These are phyloP conservation scores for Curvularia verruculosa DNA, from an alignment of 2,329 filamentous ascomycete genomes.

Conservation along the genomic window DNA sequence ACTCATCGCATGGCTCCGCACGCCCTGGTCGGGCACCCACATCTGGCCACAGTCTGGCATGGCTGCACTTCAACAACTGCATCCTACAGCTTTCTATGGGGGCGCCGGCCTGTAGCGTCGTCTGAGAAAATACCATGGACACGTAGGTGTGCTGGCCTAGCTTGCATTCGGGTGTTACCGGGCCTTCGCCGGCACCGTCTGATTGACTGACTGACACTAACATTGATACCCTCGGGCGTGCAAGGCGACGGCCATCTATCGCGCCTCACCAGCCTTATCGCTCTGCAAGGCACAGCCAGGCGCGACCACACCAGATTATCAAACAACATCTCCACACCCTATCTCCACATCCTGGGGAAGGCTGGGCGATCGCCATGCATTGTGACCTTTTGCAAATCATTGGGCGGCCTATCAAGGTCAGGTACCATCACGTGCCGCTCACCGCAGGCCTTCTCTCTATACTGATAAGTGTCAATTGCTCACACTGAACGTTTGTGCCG, in stretches of 20 bases:
- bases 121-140: conserved; percentile 5
- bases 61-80: conserved; percentile 3
- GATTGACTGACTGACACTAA: neutral
- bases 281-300: conserved; percentile 14
- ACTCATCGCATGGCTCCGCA: conserved; percentile 6
- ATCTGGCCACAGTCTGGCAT: neutral
- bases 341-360: conserved; percentile 18
- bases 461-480: conserved; percentile 15
- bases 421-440: conserved; percentile 11
- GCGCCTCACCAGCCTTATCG: conserved; percentile 21
- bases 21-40: conserved; percentile 3
- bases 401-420: conserved; percentile 2
- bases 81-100: conserved; percentile 1
- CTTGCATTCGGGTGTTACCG: conserved; percentile 3
- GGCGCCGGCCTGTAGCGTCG: neutral
- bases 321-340: conserved; percentile 14
- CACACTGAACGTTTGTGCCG: conserved; percentile 8
- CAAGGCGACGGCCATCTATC: conserved; percentile 20
- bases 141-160: neutral
- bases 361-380: conserved; percentile 13
- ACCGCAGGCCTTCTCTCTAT: conserved; percentile 6
- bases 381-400: neutral
- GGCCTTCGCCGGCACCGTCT: conserved; percentile 5
- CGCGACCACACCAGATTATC: conserved; percentile 27
- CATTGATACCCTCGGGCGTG: neutral